phyloP scores from a whole-genome alignment of 2,329 filamentous ascomycete genomes.

The Fusarium concolor region DNA sequence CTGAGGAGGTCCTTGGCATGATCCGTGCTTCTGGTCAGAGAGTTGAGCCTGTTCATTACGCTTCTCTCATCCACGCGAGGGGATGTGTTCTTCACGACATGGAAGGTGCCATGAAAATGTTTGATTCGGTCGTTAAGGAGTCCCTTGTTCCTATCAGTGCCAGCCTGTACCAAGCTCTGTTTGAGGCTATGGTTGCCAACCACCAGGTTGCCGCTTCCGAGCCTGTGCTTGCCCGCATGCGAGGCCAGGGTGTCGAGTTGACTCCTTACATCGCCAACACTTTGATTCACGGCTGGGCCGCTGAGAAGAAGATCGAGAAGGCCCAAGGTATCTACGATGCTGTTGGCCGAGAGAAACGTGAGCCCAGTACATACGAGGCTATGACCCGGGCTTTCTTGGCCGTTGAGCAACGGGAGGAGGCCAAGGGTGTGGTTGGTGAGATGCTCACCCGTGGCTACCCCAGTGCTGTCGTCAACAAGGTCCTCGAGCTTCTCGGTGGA shows the following conservation, averaged over 20 bases:
- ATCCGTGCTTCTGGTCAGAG: constrained; percentile 80
- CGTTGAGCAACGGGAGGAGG: constrained; percentile 80
- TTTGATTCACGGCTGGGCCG: constrained; percentile 95
- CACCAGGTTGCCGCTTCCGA: constrained; percentile 83
- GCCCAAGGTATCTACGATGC: constrained; percentile 82
- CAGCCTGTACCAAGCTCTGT: constrained; percentile 95
- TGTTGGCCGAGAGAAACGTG: constrained; percentile 82
- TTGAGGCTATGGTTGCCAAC: constrained; percentile 97
- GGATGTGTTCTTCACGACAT: constrained; percentile 95
- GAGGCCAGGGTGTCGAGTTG: constrained; percentile 77
- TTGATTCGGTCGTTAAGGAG: constrained; percentile 81
- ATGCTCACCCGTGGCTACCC: constrained; percentile 93
- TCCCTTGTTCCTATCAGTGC: constrained; percentile 77
- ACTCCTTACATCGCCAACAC: constrained; percentile 99
- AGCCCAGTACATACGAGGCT: constrained; percentile 98
- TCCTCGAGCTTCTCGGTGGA: constrained; percentile 85
- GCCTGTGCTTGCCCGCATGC: constrained; percentile 81
- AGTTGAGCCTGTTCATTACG: constrained; percentile 94
- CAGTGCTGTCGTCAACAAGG: constrained; percentile 90
- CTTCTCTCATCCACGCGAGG: constrained; percentile 93
- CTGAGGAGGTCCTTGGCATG: constrained; percentile 82
- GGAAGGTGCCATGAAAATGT: constrained; percentile 81
- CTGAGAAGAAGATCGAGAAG: constrained; percentile 82
- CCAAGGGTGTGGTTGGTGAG: constrained; percentile 84
- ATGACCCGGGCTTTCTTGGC: constrained; percentile 96